Base-by-base conservation (phyloP, 2,329 filamentous ascomycete species). In the Aspergillus awamori region DNA sequence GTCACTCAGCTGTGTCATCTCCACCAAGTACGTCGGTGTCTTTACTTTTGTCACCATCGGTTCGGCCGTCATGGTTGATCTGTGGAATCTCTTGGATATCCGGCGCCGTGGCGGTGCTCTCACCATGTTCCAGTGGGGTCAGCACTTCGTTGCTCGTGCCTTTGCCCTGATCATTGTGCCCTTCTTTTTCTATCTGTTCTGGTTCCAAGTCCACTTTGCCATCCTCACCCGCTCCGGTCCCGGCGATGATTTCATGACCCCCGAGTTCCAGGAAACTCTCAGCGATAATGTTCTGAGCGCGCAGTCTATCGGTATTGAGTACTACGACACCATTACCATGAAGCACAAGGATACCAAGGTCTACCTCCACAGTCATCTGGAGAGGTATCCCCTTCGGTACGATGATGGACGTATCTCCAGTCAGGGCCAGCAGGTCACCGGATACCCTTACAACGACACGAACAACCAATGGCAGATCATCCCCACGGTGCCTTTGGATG, bases 201-300 rank as follows among this genome's bases (percentile, higher is more conserved):
- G 95, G 95, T 99, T 99, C 88, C 95, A 99, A 84, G 93, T 99
- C 30, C 95, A 99, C 81, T 99, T 99, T 77, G 85, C 92, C 48
- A 92, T 99, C 70, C 84, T 99, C 64, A 89, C 82, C 67, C 86
- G 89, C 62, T 98, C 95, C 56, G 95, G 95, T 38, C 94, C 95
- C 48, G 95, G 95, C 57, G 95, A 99, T 74, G 94, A 98, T 73
- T 99, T 99, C 81, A 99, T 99, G 95, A 93, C 90, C 4, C 95
- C 95, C 1, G 92, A 95, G 73, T 99, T 99, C 82, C 95, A 99
- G 81, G 93, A 97, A 81, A 98, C 95, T 1, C 83, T 99, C 65
- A 93, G 90, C 72, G 94, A 99, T 81, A 99, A 99, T 74, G 80
- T 90, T 63, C 95, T 99, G 92, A 86, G 92, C 63, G 87, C 92